Evolutionary conservation across 2,329 filamentous ascomycete genomes (phyloP), one percentile per base, ranked within the genome.

Genomic region (Stachybotrys elegans): DNA sequence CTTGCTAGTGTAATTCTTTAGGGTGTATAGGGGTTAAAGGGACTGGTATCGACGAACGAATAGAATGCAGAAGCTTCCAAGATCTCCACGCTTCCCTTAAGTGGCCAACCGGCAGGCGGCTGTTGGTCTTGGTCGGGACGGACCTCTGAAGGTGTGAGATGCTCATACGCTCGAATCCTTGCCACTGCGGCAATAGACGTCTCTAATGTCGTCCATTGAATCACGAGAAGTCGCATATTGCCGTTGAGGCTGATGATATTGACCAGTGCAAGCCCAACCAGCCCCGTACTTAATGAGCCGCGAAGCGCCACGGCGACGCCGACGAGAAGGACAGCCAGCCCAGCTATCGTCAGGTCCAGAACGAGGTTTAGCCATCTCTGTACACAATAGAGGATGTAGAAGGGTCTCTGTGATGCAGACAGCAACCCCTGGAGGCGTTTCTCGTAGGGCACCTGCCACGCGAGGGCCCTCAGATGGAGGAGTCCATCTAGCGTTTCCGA

Each of bases 311-410:
- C 68, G 1, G 70, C 66, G 4, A 77, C 55, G 5, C 66, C 59
- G 0, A 56, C 49, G 7, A 59, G 50, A 2, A 53, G 23, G 8
- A 58, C 45, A 1, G 54, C 54, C 2, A 51, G 38, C 1, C 43
- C 43, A 6, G 49, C 50, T 16, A 59, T 52, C 3, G 75, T 55
- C 21, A 76, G 54, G 45, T 76, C 71, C 4, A 79, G 52, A 1
- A 72, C 69, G 2, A 78, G 55, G 0, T 59, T 68, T 0, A 78
- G 61, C 75, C 75, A 79, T 21, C 69, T 61, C 51, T 79, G 76
- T 14, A 78, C 64, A 13, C 66, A 68, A 39, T 63, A 68, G 6
- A 79, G 62, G 1, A 76, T 62, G 46, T 79, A 79, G 37, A 69
- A 72, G 2, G 76, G 75, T 20, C 64, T 59, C 46, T 79, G 75